Evolutionary conservation across 148 eudicot species (phyloP), one percentile per base, ranked within the genome.

Genomic region (Spergularia marina): DNA sequence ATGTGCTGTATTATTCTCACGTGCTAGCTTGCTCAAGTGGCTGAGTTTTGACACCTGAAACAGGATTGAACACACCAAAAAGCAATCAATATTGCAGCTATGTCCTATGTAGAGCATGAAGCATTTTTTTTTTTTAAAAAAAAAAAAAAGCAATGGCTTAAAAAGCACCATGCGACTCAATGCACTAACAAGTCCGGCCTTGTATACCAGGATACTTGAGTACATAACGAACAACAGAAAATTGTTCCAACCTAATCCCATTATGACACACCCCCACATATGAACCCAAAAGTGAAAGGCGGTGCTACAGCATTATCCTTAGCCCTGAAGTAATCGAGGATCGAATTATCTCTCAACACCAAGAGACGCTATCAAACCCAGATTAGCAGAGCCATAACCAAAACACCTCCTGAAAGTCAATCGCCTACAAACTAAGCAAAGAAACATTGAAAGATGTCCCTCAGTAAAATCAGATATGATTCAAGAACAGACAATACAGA

Each of bases 1-100:
- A 72, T 78, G 59, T 16, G 99, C 96, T 20, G 90, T 92, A 68
- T 92, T 77, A 81, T 85, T 92, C 63, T 95, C 96, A 54, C 99
- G 92, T 44, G 97, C 99, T 79, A 95, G 96, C 89, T 95, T 92
- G 92, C 99, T 95, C 88, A 95, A 78, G 51, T 87, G 91, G 77
- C 97, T 92, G 62, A 95, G 85, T 80, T 88, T 89, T 68, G 99
- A 92, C 74, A 95, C 97, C 99, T 95, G 77, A 52, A 80, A 20
- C 60, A 79, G 80, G 6, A 14, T 47, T n/a, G 0, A 2, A 21
- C 25, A 52, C 40, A 64, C 30, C 64, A 51, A 20, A 52, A 78
- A 66, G 62, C 72, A 69, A 63, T 34, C 53, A 58, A 39, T 61
- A 30, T 12, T 21, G 55, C 54, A 49, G 71, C 56, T 49, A 49